These are phyloP conservation scores for Coemansia sp. DNA, from an alignment of 192 early-diverging fungal species.

Conservation along the genomic window DNA sequence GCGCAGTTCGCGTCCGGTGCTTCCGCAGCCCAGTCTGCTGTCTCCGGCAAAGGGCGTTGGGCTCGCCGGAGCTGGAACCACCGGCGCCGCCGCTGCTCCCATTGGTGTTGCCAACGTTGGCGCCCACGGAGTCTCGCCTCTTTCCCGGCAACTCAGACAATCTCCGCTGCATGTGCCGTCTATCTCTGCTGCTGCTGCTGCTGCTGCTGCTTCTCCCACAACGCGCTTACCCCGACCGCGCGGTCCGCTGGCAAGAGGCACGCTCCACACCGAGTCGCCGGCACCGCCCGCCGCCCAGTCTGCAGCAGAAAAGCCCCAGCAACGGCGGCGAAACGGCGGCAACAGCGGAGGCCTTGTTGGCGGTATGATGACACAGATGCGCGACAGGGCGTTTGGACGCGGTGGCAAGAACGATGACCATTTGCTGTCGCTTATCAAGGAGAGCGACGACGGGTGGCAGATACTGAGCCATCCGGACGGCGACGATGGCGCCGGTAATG, in stretches of 20 bases:
- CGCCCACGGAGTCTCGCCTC: neutral
- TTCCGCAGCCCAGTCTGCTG: slow-evolving; percentile 16
- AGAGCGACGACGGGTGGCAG: slow-evolving; percentile 24
- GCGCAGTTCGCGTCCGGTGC: slow-evolving; percentile 23
- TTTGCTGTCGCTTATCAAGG: slow-evolving; percentile 7
- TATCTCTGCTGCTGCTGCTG: too few relatives aligned
- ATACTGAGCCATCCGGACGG: slow-evolving; percentile 11
- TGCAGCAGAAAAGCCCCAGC: slow-evolving; percentile 11
- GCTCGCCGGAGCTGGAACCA: neutral
- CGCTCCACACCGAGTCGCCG: neutral
- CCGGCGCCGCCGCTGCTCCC: neutral
- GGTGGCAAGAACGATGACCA: slow-evolving; percentile 5
- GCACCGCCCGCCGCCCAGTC: slow-evolving; percentile 14
- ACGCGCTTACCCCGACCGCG: neutral
- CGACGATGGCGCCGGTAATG: neutral
- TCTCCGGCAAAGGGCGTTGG: slow-evolving; percentile 14
- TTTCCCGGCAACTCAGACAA: neutral
- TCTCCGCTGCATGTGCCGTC: neutral
- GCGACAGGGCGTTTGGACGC: neutral
- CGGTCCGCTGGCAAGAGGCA: neutral
- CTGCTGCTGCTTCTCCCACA: neutral
- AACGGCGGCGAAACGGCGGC: slow-evolving; percentile 7
- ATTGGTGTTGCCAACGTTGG: neutral
- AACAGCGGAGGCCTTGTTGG: neutral
- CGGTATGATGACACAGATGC: neutral